Base-by-base conservation (phyloP, 345 rosid genomes). In the Syzygium aromaticum region DNA sequence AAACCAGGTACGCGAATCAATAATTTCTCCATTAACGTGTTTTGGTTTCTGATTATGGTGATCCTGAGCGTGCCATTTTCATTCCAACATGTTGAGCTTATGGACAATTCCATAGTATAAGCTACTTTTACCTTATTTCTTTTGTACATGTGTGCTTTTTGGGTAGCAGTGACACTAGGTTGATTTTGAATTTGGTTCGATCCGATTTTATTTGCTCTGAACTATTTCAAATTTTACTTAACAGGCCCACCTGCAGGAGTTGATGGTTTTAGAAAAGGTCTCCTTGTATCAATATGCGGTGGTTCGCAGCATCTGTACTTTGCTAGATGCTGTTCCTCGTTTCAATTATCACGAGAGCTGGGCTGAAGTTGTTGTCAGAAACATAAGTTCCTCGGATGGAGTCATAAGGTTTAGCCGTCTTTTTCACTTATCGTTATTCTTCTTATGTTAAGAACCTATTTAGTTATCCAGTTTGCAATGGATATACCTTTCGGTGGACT, bases 291-390 rank as follows among this genome's bases (percentile, higher is more conserved):
- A 91, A 88, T 96, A 92, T 88, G 94, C 92, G 86, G 96, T 91
- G 30, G 91, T 94, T 78, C 95, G 98, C 85, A 95, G 99, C 87
- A 77, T 95, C 84, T 96, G 96, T 90, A 89, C 90, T 61, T 92
- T 98, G 92, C 95, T 98, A 85, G 99, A 96, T 53, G 93, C 98
- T 85, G 95, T 88, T 90, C 98, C 98, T 40, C 98, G 96, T 93
- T 98, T 98, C 91, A 96, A 98, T 93, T 98, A 92, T 88, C 91
- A 95, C 7, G 96, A 95, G 87, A 94, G 88, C 90, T 92, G 96
- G 89, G 77, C 96, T 89, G 91, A n/a, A 85, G 93, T 94, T 56
- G 98, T 94, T 91, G 94, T 95, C 87, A 86, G 89, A 90, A 96
- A 94, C 88, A 91, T 93, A 86, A 93, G 97, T 90, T 98, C 98